phyloP scores from a whole-genome alignment of 345 rosid species.

The Corchorus capsularis region DNA sequence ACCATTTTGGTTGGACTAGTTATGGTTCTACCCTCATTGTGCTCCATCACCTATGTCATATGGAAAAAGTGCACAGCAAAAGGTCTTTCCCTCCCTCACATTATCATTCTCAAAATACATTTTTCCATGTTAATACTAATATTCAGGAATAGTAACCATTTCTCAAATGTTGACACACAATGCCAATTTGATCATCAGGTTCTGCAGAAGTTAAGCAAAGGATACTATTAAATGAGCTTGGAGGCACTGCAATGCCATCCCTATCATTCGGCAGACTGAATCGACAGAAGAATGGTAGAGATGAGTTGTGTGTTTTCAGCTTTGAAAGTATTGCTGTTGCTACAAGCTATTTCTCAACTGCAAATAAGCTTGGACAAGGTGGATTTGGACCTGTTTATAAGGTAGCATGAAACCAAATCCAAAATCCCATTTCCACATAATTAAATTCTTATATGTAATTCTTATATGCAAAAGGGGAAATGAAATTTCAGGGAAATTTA shows the following conservation, averaged over 20 bases:
- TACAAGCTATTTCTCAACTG: slow-evolving; percentile 29
- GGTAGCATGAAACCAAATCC: slow-evolving; percentile 20
- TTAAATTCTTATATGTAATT: too few species aligned
- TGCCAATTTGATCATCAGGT: too few species aligned
- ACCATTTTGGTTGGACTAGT: slow-evolving; percentile 2
- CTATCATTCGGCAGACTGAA: too few species aligned
- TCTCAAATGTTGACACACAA: background rate
- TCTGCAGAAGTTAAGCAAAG: background rate
- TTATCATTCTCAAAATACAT: background rate
- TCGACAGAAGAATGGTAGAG: background rate
- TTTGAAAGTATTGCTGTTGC: slow-evolving; percentile 30
- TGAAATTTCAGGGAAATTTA: slow-evolving; percentile 23
- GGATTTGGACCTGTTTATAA: slow-evolving; percentile 47
- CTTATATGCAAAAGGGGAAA: background rate
- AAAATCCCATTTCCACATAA: background rate
- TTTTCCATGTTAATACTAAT: background rate
- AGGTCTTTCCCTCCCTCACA: background rate
- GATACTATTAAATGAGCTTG: slow-evolving; percentile 8
- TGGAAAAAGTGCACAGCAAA: background rate
- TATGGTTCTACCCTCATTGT: slow-evolving; percentile 1
- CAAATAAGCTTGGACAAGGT: slow-evolving; percentile 40
- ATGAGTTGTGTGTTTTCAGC: slow-evolving; percentile 20
- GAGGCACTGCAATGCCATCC: slow-evolving; percentile 5
- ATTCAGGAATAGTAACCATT: background rate
- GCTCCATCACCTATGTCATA: background rate